A percentile compares a stretch with the other conserved stretches of the same genome.
These are phyloP conservation scores for Dothideomycetes sp. DNA, from an alignment of 2,329 filamentous ascomycete genomes.

Conservation along the genomic window DNA sequence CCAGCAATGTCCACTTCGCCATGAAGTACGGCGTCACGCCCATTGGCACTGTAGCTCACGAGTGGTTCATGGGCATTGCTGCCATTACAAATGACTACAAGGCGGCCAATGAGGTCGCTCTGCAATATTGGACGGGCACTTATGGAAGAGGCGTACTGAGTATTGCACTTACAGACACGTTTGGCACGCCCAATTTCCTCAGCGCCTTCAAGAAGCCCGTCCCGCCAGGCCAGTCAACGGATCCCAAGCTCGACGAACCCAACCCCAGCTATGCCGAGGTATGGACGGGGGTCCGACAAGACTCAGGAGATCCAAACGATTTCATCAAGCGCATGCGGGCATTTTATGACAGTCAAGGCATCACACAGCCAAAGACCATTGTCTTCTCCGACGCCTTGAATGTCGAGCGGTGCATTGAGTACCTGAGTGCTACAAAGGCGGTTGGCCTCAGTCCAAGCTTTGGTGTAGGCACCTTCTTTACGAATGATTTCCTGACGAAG, in stretches of 20 bases:
- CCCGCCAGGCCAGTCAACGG: constrained; percentile 19
- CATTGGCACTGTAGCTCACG: constrained; percentile 85
- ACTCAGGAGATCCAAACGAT: constrained; percentile 73
- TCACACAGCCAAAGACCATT: constrained; percentile 73
- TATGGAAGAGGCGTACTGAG: constrained; percentile 74
- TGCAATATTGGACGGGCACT: constrained; percentile 81
- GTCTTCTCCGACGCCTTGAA: constrained; percentile 95
- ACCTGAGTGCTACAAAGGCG: constrained; percentile 72
- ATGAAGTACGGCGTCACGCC: constrained; percentile 82
- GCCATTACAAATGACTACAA: constrained; percentile 81
- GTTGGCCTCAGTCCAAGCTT: constrained; percentile 78
- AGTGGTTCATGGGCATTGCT: constrained; percentile 99
- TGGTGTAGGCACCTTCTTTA: constrained; percentile 90
- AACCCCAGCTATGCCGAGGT: constrained; percentile 62
- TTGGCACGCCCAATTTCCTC: constrained; percentile 83
- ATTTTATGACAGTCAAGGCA: constrained; percentile 68
- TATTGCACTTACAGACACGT: constrained; percentile 91
- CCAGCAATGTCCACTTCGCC: constrained; percentile 93
- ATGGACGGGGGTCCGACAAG: constrained; percentile 77
- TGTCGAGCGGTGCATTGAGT: constrained; percentile 80
- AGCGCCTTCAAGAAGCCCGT: constrained; percentile 66
- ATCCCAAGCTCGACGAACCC: constrained; percentile 8
- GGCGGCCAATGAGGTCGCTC: constrained; percentile 69
- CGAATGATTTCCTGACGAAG: constrained; percentile 73
- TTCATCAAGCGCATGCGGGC: constrained; percentile 69